Evolutionary conservation across 495 filamentous ascomycete species (phyloP).

Genomic region (Podospora comata): DNA sequence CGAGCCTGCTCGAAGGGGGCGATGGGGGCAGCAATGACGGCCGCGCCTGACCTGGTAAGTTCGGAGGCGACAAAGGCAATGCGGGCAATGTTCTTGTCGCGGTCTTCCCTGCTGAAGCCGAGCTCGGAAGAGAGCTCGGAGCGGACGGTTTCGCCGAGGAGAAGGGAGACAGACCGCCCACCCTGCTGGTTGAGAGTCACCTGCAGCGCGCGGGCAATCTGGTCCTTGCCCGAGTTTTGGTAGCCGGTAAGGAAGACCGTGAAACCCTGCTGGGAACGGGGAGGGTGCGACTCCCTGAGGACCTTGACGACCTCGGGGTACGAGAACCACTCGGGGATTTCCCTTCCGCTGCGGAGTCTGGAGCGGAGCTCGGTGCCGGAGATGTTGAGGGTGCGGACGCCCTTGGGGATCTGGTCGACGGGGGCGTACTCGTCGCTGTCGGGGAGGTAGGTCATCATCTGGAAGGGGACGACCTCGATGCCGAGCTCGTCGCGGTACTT

Average conservation of each 20-base stretch:
- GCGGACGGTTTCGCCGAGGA: constrained; percentile 93
- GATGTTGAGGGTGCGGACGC: constrained; percentile 90
- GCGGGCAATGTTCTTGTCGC: constrained; percentile 91
- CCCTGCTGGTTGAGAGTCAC: constrained; percentile 98
- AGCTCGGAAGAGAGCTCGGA: constrained; percentile 90
- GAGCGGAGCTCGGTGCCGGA: constrained; percentile 92
- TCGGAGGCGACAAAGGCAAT: constrained; percentile 96
- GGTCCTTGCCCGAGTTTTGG: constrained; percentile 94
- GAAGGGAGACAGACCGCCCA: constrained; percentile 86
- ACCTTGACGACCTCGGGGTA: constrained; percentile 98
- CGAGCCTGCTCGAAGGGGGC: constrained; percentile 83
- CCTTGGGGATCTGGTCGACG: constrained; percentile 79
- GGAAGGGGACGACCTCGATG: constrained; percentile 98
- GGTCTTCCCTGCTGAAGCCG: constrained; percentile 90
- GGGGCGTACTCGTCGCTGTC: constrained; percentile 95
- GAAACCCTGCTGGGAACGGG: constrained; percentile 87
- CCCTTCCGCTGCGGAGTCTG: constrained; percentile 80
- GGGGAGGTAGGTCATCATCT: constrained; percentile 98
- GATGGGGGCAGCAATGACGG: constrained; percentile 96
- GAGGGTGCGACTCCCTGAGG: constrained; percentile 88
- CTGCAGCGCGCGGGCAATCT: constrained; percentile 90
- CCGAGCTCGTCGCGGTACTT: constrained; percentile 94
- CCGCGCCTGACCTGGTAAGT: constrained; percentile 86
- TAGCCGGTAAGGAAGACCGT: constrained; percentile 97
- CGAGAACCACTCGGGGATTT: constrained; percentile 99